Evolutionary conservation across 345 rosid species (phyloP).

Genomic region (Arabidopsis suecica): DNA sequence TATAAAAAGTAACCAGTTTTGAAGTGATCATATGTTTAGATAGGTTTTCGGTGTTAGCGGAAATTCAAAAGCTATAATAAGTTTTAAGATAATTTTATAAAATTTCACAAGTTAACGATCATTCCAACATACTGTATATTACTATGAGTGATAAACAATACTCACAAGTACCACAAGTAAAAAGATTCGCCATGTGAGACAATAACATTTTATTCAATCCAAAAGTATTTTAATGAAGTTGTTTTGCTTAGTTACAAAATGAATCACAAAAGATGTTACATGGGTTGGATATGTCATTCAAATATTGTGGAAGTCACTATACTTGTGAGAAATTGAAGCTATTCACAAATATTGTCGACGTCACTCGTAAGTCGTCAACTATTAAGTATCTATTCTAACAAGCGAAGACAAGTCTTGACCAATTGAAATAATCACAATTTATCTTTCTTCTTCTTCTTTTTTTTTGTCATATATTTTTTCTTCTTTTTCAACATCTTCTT

Average conservation of each 20-base stretch:
- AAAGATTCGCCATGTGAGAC: not conserved
- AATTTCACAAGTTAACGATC: not conserved
- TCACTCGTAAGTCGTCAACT: not conserved
- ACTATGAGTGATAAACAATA: not conserved
- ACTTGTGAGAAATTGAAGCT: conserved; percentile 5
- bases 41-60: not conserved
- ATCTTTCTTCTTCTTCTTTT: not conserved
- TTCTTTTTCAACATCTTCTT: too few species aligned
- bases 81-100: not conserved
- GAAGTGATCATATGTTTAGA: not conserved
- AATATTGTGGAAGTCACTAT: not conserved
- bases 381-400: conserved; percentile 1
- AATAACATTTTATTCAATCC: not conserved
- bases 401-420: conserved; percentile 14
- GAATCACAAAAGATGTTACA: not conserved
- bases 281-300: not conserved
- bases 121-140: not conserved
- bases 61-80: too few species aligned
- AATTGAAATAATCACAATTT: conserved; percentile 6
- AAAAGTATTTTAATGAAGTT: not conserved
- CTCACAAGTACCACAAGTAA: not conserved
- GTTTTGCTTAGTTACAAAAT: not conserved
- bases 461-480: too few species aligned
- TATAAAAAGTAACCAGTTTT: not conserved
- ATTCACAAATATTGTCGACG: conserved; percentile 10